These are phyloP conservation scores for Chrysanthemum seticuspe DNA, from an alignment of 129 eudicot genomes.

Conservation along the genomic window DNA sequence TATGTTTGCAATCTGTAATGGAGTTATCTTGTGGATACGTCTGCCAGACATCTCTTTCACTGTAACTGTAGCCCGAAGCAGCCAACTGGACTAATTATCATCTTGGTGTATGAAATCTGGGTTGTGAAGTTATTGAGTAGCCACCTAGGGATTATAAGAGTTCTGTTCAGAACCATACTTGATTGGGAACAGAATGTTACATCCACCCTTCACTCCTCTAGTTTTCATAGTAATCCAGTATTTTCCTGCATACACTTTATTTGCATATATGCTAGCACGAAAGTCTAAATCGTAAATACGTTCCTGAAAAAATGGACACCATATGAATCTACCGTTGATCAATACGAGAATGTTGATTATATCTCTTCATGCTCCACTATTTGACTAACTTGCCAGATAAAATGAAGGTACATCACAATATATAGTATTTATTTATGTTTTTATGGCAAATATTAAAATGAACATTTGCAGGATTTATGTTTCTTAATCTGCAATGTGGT, in stretches of 20 bases:
- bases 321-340: not conserved
- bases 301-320: conserved; percentile 7
- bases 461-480: not conserved
- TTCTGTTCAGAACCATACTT: too few relatives aligned
- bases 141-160: too few relatives aligned
- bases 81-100: too few relatives aligned
- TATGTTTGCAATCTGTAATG: too few relatives aligned
- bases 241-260: conserved; percentile 4
- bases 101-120: too few relatives aligned
- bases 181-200: too few relatives aligned
- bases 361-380: not conserved
- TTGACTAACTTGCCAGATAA: conserved; percentile 12
- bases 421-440: not conserved
- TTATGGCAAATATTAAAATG: not conserved
- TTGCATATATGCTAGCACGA: not conserved
- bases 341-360: conserved; percentile 2
- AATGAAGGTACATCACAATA: conserved; percentile 9
- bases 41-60: too few relatives aligned
- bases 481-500: conserved; percentile 21
- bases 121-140: too few relatives aligned
- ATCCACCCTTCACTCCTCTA: too few relatives aligned
- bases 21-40: too few relatives aligned
- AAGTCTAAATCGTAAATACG: too few relatives aligned
- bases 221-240: not conserved
- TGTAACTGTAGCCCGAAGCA: too few relatives aligned